Conservation (phyloP, 768 basidiomycete genomes). For the Macrolepiota albuminosa region DNA sequence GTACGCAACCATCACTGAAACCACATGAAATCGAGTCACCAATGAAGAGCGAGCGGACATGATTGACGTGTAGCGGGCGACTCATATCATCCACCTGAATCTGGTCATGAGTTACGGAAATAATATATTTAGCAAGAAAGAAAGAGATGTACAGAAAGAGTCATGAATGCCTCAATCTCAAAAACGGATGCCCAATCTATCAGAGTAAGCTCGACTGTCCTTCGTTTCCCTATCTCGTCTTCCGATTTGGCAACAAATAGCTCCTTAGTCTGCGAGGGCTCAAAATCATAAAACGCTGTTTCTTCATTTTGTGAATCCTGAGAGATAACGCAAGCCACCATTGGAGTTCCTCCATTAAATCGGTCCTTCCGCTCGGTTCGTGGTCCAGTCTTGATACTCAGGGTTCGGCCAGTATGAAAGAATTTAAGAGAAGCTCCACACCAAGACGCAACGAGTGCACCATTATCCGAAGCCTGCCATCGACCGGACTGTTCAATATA, state of each 20-base stretch:
- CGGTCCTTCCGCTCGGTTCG: constrained; percentile 6
- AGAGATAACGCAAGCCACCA: constrained; percentile 8
- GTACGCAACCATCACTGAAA: constrained; percentile 3
- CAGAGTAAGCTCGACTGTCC: constrained; percentile 4
- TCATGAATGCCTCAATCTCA: constrained; percentile 7
- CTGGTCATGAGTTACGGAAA: neutral
- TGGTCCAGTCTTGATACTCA: constrained; percentile 4
- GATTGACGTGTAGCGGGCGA: neutral
- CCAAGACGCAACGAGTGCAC: constrained; percentile 5
- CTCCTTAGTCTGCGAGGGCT: constrained; percentile 2
- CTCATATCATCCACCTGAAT: neutral
- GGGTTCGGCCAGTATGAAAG: neutral
- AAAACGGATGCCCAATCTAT: constrained; percentile 9
- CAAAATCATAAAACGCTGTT: neutral
- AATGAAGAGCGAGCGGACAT: neutral
- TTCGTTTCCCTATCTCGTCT: neutral
- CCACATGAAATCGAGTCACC: constrained; percentile 10
- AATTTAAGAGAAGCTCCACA: constrained; percentile 7
- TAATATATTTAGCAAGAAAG: neutral
- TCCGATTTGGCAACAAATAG: neutral
- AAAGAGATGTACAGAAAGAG: neutral
- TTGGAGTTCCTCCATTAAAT: constrained; percentile 10
- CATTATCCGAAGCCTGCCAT: neutral
- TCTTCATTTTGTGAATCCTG: neutral
- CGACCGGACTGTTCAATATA: constrained; percentile 3